Conservation (phyloP, 768 basidiomycete genomes). For the Mycena metata region DNA sequence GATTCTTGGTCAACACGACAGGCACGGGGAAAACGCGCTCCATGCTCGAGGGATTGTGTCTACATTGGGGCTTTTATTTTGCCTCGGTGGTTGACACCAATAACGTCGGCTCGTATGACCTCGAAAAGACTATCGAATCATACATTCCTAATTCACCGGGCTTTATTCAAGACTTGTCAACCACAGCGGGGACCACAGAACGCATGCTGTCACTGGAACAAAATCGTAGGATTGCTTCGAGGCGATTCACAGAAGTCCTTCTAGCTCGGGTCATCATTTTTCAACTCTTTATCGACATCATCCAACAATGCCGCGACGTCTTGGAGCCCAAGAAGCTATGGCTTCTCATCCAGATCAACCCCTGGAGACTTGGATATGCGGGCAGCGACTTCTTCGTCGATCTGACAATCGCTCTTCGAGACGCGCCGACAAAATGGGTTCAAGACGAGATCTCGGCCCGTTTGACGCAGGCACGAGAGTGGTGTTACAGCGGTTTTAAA, state of each 20-base stretch:
- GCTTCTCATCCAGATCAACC: background rate
- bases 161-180: background rate
- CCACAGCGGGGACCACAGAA: background rate
- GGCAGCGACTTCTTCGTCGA: background rate
- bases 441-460: background rate
- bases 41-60: conserved; percentile 21
- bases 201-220: background rate
- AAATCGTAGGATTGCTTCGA: background rate
- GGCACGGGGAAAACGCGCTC: conserved; percentile 27
- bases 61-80: conserved; percentile 25
- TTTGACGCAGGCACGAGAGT: background rate
- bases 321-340: background rate
- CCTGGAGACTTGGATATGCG: background rate
- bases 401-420: background rate
- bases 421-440: background rate
- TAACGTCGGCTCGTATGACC: conserved; percentile 11
- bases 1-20: conserved; percentile 28
- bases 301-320: background rate
- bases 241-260: background rate
- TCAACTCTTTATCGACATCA: background rate
- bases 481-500: background rate
- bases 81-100: conserved; percentile 2
- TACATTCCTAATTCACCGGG: background rate
- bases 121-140: background rate
- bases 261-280: background rate